These are phyloP conservation scores for Sugiyamaella chiloensis DNA, from an alignment of 805 yeast species.

Conservation along the genomic window DNA sequence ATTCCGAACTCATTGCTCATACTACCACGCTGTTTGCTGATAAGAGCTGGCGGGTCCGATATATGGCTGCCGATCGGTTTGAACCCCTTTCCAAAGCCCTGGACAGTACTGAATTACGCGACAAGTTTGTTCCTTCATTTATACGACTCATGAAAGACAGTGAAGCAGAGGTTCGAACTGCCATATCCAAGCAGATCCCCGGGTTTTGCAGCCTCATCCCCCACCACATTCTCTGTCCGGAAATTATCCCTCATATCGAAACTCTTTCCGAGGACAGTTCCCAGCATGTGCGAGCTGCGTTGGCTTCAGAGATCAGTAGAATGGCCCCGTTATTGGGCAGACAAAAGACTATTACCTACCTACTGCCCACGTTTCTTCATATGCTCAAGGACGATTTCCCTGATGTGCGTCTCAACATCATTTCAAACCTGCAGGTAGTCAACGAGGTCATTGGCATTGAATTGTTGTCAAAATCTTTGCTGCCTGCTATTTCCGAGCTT, in stretches of 20 bases:
- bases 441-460: constrained; percentile 94
- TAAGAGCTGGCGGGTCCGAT: constrained; percentile 97
- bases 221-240: constrained; percentile 54
- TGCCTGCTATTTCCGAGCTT: constrained; percentile 93
- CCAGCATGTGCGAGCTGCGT: constrained; percentile 88
- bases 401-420: constrained; percentile 91
- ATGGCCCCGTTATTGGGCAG: constrained; percentile 83
- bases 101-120: constrained; percentile 52
- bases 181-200: constrained; percentile 88
- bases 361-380: constrained; percentile 82
- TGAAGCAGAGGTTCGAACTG: constrained; percentile 96
- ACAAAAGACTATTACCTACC: constrained; percentile 73
- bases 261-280: constrained; percentile 85
- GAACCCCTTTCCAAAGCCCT: constrained; percentile 68
- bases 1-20: constrained; percentile 35
- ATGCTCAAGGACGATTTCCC: constrained; percentile 97
- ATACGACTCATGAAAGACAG: constrained; percentile 78
- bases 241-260: constrained; percentile 79
- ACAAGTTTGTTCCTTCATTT: constrained; percentile 63
- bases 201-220: constrained; percentile 35
- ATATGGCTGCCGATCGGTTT: constrained; percentile 95
- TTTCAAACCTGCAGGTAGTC: constrained; percentile 85
- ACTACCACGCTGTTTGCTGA: constrained; percentile 74
- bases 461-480: constrained; percentile 73
- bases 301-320: constrained; percentile 84